These are phyloP conservation scores for Yamadazyma trypodendri DNA, from an alignment of 1,139 yeast genomes.

Conservation along the genomic window DNA sequence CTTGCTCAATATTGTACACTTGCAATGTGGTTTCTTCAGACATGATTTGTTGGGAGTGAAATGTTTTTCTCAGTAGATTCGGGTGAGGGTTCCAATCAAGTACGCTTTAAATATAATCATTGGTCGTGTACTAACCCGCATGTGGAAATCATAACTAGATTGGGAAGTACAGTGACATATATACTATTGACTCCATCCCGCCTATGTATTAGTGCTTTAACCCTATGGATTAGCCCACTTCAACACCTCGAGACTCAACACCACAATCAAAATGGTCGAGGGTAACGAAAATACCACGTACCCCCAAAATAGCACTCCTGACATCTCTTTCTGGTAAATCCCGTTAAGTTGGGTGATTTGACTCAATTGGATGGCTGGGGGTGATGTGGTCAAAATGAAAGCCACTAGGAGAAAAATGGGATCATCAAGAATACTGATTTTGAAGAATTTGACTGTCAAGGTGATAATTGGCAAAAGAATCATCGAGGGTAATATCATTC, in stretches of 20 bases:
- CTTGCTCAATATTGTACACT: constrained; percentile 55
- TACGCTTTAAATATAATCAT: constrained; percentile 1
- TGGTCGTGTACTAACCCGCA: not conserved
- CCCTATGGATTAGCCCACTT: constrained; percentile 36
- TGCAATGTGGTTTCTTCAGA: constrained; percentile 12
- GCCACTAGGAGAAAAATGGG: constrained; percentile 79
- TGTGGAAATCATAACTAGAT: constrained; percentile 3
- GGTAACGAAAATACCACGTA: constrained; percentile 76
- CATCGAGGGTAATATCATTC: constrained; percentile 76
- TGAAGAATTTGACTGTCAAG: constrained; percentile 59
- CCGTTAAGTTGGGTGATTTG: constrained; percentile 79
- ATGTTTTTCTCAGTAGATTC: constrained; percentile 1
- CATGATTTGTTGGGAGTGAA: constrained; percentile 2
- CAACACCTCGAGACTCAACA: constrained; percentile 63
- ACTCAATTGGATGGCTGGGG: constrained; percentile 82
- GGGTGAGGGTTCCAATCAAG: constrained; percentile 4
- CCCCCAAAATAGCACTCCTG: constrained; percentile 86
- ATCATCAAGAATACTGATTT: constrained; percentile 73
- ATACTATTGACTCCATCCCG: too few species aligned
- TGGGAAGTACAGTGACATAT: not conserved
- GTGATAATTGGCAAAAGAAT: constrained; percentile 69
- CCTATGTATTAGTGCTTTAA: too few species aligned
- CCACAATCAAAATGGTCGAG: constrained; percentile 72
- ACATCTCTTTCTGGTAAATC: constrained; percentile 78
- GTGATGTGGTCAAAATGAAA: constrained; percentile 71